A percentile compares a stretch with the other conserved stretches of the same genome.
These are phyloP conservation scores for Phytophthora tubulina DNA, from an alignment of 352 stramenopile species.

Conservation along the genomic window DNA sequence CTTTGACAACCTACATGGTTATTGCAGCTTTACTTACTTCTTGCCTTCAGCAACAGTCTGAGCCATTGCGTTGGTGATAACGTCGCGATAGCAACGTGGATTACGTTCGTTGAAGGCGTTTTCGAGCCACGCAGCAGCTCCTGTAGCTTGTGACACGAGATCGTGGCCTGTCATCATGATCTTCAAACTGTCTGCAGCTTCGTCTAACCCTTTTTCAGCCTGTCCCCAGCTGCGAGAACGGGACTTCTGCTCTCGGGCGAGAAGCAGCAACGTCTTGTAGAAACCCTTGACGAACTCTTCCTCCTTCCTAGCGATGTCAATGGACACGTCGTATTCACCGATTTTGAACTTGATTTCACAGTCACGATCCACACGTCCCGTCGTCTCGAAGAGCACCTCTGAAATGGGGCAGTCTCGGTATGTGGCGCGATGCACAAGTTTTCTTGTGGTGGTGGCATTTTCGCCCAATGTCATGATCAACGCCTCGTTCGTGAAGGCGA, in stretches of 20 bases:
- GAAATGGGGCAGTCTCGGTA: constrained; percentile 50
- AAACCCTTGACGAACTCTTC: constrained; percentile 53
- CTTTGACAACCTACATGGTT: background rate
- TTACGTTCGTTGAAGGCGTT: constrained; percentile 44
- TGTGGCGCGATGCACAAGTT: constrained; percentile 51
- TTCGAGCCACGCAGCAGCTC: constrained; percentile 43
- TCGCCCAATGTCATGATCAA: constrained; percentile 52
- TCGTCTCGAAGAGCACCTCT: constrained; percentile 62
- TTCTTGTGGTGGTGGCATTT: constrained; percentile 56
- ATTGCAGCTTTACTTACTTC: constrained; percentile 16
- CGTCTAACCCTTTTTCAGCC: constrained; percentile 39
- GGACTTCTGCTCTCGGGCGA: constrained; percentile 53
- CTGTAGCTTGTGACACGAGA: constrained; percentile 40
- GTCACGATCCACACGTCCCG: constrained; percentile 63
- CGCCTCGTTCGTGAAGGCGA: constrained; percentile 70
- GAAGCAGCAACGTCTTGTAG: constrained; percentile 62
- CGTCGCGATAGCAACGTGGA: constrained; percentile 46
- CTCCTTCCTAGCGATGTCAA: constrained; percentile 67
- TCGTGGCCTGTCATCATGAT: constrained; percentile 32
- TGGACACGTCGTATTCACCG: constrained; percentile 46
- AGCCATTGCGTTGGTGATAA: constrained; percentile 30
- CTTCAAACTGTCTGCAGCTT: constrained; percentile 47
- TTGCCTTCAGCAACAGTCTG: constrained; percentile 32
- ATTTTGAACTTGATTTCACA: constrained; percentile 76
- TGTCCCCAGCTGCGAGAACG: constrained; percentile 45